Evolutionary conservation across 345 rosid genomes (phyloP).

Genomic region (Gossypioides kirkii): DNA sequence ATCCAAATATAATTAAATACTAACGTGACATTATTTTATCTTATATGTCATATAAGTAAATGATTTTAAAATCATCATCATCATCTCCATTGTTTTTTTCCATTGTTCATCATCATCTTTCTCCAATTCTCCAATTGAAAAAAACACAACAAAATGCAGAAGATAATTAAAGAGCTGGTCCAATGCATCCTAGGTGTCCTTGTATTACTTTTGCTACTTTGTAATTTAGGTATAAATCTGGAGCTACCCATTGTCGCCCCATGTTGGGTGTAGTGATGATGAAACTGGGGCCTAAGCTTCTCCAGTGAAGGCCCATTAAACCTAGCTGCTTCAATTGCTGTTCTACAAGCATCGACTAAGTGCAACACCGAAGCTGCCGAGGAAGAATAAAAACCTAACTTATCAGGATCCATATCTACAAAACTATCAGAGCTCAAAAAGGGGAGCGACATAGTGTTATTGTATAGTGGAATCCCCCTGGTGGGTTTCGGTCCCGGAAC

Average conservation of each 20-base stretch:
- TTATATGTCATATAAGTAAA: too few relatives aligned
- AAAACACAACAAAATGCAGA: too few relatives aligned
- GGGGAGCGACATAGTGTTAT: slow-evolving; percentile 12
- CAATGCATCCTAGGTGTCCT: slow-evolving; percentile 89
- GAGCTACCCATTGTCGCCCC: slow-evolving; percentile 28
- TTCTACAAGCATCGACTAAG: slow-evolving; percentile 6
- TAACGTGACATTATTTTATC: too few relatives aligned
- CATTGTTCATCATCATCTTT: too few relatives aligned
- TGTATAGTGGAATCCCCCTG: slow-evolving; percentile 44
- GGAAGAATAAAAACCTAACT: slow-evolving; percentile 17
- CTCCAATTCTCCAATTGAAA: too few relatives aligned
- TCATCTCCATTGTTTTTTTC: too few relatives aligned
- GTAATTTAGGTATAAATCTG: slow-evolving; percentile 48
- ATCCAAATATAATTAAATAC: too few relatives aligned
- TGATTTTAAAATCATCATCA: too few relatives aligned
- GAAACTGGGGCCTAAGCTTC: slow-evolving; percentile 9
- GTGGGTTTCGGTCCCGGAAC: slow-evolving; percentile 31
- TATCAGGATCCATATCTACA: slow-evolving; percentile 22
- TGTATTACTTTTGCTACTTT: slow-evolving; percentile 41
- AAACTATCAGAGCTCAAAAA: slow-evolving; percentile 5
- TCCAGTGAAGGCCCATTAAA: slow-evolving; percentile 28
- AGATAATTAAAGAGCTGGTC: slow-evolving; percentile 40
- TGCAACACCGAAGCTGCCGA: slow-evolving; percentile 7
- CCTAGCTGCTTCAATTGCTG: slow-evolving; percentile 20
- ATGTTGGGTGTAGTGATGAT: slow-evolving; percentile 12